Percentiles rank a stretch among this genome's conserved stretches.
phyloP scores from a whole-genome alignment of 352 stramenopile genomes.

The Phytophthora macrochlamydospora region DNA sequence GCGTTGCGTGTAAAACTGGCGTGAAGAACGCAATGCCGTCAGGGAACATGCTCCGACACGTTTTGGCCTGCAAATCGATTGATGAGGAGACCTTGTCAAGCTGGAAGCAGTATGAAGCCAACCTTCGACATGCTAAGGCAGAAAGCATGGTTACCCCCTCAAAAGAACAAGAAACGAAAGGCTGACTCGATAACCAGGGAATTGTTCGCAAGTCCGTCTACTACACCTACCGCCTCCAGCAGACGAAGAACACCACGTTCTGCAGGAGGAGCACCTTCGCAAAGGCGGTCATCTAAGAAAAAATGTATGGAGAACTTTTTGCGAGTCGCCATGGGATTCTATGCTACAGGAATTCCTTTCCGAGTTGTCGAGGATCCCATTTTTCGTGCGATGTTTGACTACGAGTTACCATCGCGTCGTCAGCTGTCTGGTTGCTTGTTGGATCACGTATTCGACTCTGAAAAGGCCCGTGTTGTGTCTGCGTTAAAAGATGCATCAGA shows the following conservation, averaged over 20 bases:
- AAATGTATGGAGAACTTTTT: conserved; percentile 5
- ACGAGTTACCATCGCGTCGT: conserved; percentile 4
- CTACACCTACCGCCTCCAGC: not conserved
- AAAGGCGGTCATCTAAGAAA: not conserved
- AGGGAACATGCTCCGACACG: not conserved
- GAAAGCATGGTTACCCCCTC: not conserved
- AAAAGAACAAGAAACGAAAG: not conserved
- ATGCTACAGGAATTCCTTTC: conserved; percentile 13
- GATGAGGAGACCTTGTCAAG: not conserved
- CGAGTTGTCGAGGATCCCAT: conserved; percentile 1
- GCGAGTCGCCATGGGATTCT: not conserved
- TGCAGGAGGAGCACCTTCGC: not conserved
- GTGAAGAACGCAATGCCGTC: not conserved
- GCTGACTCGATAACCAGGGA: not conserved
- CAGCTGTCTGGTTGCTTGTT: conserved; percentile 1
- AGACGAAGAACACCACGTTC: not conserved
- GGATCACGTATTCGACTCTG: not conserved
- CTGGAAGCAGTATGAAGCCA: not conserved
- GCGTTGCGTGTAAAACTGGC: not conserved
- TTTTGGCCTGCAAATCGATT: not conserved
- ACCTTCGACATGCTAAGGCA: not conserved
- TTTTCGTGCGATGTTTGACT: conserved; percentile 12
- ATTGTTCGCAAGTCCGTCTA: not conserved
- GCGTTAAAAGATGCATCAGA: not conserved
- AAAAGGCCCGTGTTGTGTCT: not conserved